Evolutionary conservation across 345 rosid genomes (phyloP).

Genomic region (Heritiera littoralis): DNA sequence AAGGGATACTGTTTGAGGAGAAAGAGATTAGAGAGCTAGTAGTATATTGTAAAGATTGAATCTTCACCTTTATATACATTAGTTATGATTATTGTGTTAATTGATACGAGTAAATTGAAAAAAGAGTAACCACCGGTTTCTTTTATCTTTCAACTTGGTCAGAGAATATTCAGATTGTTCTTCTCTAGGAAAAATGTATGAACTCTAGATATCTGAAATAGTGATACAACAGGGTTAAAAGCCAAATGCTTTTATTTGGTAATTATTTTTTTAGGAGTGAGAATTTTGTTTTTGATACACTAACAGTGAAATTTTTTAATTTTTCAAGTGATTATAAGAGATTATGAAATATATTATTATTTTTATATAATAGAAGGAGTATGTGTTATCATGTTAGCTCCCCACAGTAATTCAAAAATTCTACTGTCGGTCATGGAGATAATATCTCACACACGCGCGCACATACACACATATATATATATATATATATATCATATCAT

Average conservation of each 20-base stretch:
- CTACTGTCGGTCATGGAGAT: no score
- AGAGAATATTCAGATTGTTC: background rate
- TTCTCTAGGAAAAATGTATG: background rate
- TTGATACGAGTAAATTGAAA: background rate
- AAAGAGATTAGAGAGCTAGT: constrained; percentile 14
- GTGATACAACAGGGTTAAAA: background rate
- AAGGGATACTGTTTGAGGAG: constrained; percentile 63
- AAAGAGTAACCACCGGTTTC: background rate
- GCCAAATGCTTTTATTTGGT: background rate
- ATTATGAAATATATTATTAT: no score
- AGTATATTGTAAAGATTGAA: background rate
- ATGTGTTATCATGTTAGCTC: no score
- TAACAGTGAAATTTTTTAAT: no score
- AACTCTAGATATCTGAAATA: background rate
- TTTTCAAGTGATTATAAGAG: no score
- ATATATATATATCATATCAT: background rate
- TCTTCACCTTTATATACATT: background rate
- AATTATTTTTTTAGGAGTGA: background rate
- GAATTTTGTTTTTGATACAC: no score
- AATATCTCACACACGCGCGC: no score
- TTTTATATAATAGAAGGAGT: no score
- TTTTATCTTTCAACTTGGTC: constrained; percentile 2
- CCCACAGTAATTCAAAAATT: no score
- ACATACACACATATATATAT: no score
- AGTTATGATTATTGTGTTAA: background rate